Evolutionary conservation across 306 rosid genomes (phyloP).

Genomic region (Cucurbita maxima): DNA sequence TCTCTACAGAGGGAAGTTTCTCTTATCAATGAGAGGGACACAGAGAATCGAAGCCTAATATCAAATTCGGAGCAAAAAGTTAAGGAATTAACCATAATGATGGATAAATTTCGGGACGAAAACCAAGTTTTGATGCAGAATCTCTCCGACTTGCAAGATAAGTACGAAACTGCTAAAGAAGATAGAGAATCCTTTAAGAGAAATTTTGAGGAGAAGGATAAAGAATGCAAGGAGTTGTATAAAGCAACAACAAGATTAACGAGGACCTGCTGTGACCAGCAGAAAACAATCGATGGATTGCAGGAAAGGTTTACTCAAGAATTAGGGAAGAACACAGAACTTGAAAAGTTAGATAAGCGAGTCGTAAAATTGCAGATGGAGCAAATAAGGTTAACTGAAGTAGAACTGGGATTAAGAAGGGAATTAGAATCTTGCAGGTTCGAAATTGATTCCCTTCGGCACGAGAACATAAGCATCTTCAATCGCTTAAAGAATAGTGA

Average conservation of each 20-base stretch:
- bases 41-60: conserved; percentile 39
- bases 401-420: conserved; percentile 63
- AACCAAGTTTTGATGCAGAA: conserved; percentile 41
- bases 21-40: conserved; percentile 48
- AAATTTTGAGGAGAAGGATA: conserved; percentile 62
- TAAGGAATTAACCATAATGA: conserved; percentile 29
- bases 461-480: conserved; percentile 58
- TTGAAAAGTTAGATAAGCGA: conserved; percentile 43
- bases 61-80: conserved; percentile 47
- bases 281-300: conserved; percentile 74
- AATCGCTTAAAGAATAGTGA: conserved; percentile 55
- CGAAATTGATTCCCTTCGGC: conserved; percentile 88
- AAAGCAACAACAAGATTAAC: conserved; percentile 58
- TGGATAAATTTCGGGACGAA: conserved; percentile 39
- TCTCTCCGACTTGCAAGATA: conserved; percentile 48
- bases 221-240: conserved; percentile 70
- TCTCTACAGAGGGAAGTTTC: conserved; percentile 90
- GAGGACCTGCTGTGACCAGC: conserved; percentile 78
- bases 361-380: conserved; percentile 58
- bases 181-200: conserved; percentile 35
- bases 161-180: conserved; percentile 44
- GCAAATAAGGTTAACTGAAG: conserved; percentile 65
- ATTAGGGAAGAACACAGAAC: conserved; percentile 26
- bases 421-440: conserved; percentile 63
- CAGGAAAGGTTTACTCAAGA: conserved; percentile 44